Evolutionary conservation across 805 yeast genomes (phyloP).

Genomic region (Wickerhamiella brachini): DNA sequence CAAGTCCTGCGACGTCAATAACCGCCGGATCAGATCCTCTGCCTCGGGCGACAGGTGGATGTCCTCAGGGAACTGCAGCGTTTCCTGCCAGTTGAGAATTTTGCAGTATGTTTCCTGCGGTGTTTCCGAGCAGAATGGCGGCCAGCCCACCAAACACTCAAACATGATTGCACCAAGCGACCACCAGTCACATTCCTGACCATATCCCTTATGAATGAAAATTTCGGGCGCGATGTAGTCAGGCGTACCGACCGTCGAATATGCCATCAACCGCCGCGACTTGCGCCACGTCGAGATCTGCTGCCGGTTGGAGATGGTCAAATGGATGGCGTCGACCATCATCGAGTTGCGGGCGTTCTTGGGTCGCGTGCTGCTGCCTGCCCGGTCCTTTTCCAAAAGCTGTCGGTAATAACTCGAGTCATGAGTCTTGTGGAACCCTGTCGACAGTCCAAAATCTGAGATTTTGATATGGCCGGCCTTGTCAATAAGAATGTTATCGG

Average conservation of each 20-base stretch:
- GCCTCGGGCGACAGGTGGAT: conserved; percentile 79
- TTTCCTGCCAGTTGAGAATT: conserved; percentile 82
- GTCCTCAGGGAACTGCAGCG: conserved; percentile 80
- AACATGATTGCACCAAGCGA: conserved; percentile 92
- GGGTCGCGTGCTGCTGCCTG: conserved; percentile 8
- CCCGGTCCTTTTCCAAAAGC: conserved; percentile 50
- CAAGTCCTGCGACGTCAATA: conserved; percentile 64
- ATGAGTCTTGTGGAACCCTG: conserved; percentile 92
- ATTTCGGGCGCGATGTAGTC: conserved; percentile 95
- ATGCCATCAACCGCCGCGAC: conserved; percentile 83
- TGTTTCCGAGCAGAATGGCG: conserved; percentile 89
- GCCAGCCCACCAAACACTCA: conserved; percentile 94
- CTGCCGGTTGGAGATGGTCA: conserved; percentile 89
- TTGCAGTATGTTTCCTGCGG: conserved; percentile 89
- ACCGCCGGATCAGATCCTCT: conserved; percentile 67
- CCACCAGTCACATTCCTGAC: conserved; percentile 99
- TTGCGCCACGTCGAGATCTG: conserved; percentile 96
- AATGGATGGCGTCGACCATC: conserved; percentile 86
- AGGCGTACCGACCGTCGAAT: conserved; percentile 93
- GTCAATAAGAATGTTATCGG: conserved; percentile 86
- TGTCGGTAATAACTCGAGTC: conserved; percentile 78
- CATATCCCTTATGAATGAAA: conserved; percentile 83
- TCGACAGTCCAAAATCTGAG: conserved; percentile 66
- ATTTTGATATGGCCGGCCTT: conserved; percentile 57
- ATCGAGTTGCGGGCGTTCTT: conserved; percentile 46